Base-by-base conservation (phyloP, 2,329 filamentous ascomycete species). In the Fusarium camptoceras region DNA sequence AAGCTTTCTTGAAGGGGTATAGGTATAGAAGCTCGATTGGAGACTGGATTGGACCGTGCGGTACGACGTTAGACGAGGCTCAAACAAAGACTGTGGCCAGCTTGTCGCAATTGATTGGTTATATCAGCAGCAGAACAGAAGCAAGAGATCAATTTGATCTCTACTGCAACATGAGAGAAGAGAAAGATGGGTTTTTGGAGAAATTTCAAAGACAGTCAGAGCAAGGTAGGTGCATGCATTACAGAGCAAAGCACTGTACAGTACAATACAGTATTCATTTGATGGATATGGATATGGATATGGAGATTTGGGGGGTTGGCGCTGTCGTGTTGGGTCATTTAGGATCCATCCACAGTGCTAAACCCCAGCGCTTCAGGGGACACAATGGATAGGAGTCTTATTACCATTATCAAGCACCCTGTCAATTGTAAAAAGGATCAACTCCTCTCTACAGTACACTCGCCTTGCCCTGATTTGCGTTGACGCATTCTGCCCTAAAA, bases 81-180 rank as follows among this genome's bases (percentile, higher is more conserved):
- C 69, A 75, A 71, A 49, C 39, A 46, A 60, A 30, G 51, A 59
- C 47, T 75, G 73, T 75, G 71, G 73, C 73, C 71, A 75, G 63
- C 73, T 75, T 75, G 61, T 72, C 61, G 55, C 57, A 54, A 55
- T 54, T 73, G 70, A 75, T 75, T 75, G 73, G 73, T 50, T 55
- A 49, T 39, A 34, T 43, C 15, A 69, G 11, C 44, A 37, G 43
- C 55, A 53, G 37, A 24, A 54, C 34, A 48, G n/a, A n/a, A 48
- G 44, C 20, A 16, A 48, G 24, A 42, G 20, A 49, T n/a, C 30
- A 25, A 48, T n/a, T 20, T 43, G 11, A 20, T 34, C 18, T 53
- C 15, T 39, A 12, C 30, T 25, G 48, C 10, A 20, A 51, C 12
- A 11, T 53, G 6, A 42, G 24, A 27, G 16, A 20, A 42, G 24